Conservation (phyloP, 225 moss, liverwort and hornwort species). For the Straminergon stramineum region DNA sequence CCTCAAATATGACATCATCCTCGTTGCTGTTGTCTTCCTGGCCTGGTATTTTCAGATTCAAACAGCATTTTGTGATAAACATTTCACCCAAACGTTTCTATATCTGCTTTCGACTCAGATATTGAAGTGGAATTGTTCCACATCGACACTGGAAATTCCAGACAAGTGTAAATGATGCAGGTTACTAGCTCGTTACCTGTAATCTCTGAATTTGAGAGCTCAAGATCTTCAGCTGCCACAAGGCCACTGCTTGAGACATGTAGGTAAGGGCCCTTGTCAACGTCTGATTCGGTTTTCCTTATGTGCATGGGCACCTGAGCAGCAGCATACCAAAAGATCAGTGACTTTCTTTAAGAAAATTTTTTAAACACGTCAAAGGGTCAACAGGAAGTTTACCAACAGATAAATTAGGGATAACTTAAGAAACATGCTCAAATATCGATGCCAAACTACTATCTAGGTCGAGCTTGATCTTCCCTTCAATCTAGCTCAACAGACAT, state of each 20-base stretch:
- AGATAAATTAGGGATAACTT: background rate
- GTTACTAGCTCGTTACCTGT: constrained; percentile 7
- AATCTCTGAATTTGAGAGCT: constrained; percentile 11
- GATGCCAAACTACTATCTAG: background rate
- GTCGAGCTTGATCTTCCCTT: background rate
- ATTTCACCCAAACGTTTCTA: background rate
- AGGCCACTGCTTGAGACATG: constrained; percentile 38
- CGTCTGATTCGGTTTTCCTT: constrained; percentile 3
- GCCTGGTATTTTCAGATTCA: constrained; percentile 7
- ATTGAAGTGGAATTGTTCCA: background rate
- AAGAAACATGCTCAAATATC: background rate
- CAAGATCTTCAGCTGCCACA: constrained; percentile 44
- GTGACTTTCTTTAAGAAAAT: background rate
- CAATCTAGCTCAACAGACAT: background rate
- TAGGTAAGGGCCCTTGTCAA: constrained; percentile 39
- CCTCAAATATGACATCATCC: constrained; percentile 21
- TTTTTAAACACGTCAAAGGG: background rate
- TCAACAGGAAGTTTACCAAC: background rate
- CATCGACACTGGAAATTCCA: background rate
- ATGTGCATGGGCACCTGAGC: background rate
- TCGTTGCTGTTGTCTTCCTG: constrained; percentile 21
- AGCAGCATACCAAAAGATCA: background rate
- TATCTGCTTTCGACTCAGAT: background rate
- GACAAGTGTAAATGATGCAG: background rate
- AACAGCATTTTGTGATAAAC: background rate